Percentiles rank a stretch among this genome's conserved stretches.
Conservation (phyloP, 306 rosid genomes). For the Delonix regia region DNA sequence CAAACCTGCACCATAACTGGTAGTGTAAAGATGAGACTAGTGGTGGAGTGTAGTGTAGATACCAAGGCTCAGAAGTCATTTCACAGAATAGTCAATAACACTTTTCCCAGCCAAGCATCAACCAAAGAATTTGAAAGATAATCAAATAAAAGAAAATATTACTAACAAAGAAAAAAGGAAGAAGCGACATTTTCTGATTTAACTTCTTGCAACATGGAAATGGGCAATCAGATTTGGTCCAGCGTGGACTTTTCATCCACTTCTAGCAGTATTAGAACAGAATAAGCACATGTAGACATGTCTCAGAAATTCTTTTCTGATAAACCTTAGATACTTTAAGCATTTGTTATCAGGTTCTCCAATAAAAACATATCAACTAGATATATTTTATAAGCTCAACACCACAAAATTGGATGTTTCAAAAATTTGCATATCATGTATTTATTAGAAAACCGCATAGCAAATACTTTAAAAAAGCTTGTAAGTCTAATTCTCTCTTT, state of each 20-base stretch:
- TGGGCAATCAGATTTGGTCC: conserved; percentile 35
- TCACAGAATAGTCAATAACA: too few relatives aligned
- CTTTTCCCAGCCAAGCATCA: not conserved
- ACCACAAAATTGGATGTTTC: not conserved
- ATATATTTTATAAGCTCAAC: not conserved
- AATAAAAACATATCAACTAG: not conserved
- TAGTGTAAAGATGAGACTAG: too few relatives aligned
- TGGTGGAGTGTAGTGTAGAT: too few relatives aligned
- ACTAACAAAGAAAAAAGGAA: conserved; percentile 16
- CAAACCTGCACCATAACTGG: too few relatives aligned
- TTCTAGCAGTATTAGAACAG: not conserved
- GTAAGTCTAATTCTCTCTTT: too few relatives aligned
- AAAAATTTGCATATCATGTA: not conserved
- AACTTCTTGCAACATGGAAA: conserved; percentile 38
- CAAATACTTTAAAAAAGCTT: not conserved
- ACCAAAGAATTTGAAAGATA: conserved; percentile 2
- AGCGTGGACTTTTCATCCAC: conserved; percentile 21
- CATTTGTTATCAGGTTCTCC: not conserved
- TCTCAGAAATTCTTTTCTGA: not conserved
- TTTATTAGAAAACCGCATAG: not conserved
- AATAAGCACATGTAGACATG: not conserved
- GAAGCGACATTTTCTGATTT: conserved; percentile 32
- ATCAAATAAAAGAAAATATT: conserved; percentile 21
- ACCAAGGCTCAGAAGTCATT: too few relatives aligned
- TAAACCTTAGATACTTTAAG: not conserved